phyloP scores from a whole-genome alignment of 2,329 filamentous ascomycete genomes.

The Penicillium sp. region DNA sequence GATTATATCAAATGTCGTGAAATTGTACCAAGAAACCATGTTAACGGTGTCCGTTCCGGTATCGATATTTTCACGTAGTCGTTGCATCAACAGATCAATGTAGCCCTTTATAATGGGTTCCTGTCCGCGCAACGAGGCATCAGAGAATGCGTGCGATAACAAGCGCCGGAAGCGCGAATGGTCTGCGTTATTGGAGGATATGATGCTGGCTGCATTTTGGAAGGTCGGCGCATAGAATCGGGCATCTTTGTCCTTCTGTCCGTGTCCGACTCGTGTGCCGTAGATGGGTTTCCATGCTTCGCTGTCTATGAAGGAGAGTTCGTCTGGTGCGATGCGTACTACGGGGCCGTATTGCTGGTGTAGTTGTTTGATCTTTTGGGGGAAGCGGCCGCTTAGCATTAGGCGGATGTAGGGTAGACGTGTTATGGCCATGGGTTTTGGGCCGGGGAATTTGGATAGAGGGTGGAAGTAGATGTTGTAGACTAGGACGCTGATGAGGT shows the following conservation, averaged over 20 bases:
- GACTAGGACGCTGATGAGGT: constrained; percentile 6
- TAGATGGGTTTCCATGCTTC: constrained; percentile 31
- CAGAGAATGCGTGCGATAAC: constrained; percentile 43
- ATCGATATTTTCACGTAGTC: constrained; percentile 18
- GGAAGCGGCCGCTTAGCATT: constrained; percentile 11
- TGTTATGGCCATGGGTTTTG: constrained; percentile 22
- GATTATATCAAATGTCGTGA: constrained; percentile 34
- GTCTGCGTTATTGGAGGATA: constrained; percentile 14
- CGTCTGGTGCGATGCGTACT: constrained; percentile 31
- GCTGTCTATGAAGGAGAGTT: constrained; percentile 25
- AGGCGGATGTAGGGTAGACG: constrained; percentile 20
- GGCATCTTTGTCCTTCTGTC: constrained; percentile 22
- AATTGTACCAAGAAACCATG: constrained; percentile 33
- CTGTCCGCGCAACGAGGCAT: constrained; percentile 41
- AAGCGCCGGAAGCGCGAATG: constrained; percentile 28
- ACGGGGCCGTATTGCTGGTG: constrained; percentile 31
- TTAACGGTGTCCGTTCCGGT: constrained; percentile 16
- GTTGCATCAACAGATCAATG: constrained; percentile 31
- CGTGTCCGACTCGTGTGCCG: constrained; percentile 18
- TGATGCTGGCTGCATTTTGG: constrained; percentile 11
- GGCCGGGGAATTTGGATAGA: constrained; percentile 29
- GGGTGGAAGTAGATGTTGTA: constrained; percentile 35
- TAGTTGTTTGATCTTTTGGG: constrained; percentile 11
- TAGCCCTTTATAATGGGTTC: constrained; percentile 35
- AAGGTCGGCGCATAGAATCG: constrained; percentile 16